These are phyloP conservation scores for Calycina herbarum DNA, from an alignment of 2,329 filamentous ascomycete genomes.

Conservation along the genomic window DNA sequence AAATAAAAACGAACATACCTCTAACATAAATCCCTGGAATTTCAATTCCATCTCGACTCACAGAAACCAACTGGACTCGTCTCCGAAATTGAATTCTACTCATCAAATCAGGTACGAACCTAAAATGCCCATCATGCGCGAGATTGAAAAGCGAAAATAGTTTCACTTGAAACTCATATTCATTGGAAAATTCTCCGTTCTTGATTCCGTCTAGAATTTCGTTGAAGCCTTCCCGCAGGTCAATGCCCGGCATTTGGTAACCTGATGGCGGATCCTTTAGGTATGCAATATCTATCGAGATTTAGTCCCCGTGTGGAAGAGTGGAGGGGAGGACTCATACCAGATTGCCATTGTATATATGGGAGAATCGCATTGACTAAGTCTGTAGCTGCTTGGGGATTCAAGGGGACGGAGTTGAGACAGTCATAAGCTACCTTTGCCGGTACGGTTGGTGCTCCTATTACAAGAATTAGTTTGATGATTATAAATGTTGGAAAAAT, in stretches of 20 bases:
- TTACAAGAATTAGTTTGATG: background rate
- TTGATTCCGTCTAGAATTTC: conserved; percentile 34
- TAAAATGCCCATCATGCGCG: conserved; percentile 66
- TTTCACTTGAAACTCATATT: conserved; percentile 56
- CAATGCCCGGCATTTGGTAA: conserved; percentile 47
- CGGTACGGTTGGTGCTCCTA: conserved; percentile 25
- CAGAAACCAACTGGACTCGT: conserved; percentile 54
- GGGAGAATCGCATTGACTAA: conserved; percentile 30
- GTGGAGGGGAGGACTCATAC: background rate
- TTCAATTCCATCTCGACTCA: conserved; percentile 57
- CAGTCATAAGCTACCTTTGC: conserved; percentile 32
- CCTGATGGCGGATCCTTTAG: conserved; percentile 52
- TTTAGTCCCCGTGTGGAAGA: background rate
- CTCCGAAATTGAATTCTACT: conserved; percentile 49
- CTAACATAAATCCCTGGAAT: conserved; percentile 57
- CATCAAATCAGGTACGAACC: conserved; percentile 53
- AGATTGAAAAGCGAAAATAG: conserved; percentile 53
- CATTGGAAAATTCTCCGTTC: conserved; percentile 33
- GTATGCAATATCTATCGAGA: conserved; percentile 25
- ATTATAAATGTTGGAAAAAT: background rate
- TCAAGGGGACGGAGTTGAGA: conserved; percentile 30
- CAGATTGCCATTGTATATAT: conserved; percentile 32
- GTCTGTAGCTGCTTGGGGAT: conserved; percentile 22
- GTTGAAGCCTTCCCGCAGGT: conserved; percentile 41
- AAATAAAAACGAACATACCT: conserved; percentile 32